Evolutionary conservation across 306 rosid species (phyloP).

Genomic region (Prunus persica): Prunus_persica_NCBIv2 NC_034009.1:36984001-36984500

Average conservation of each 20-base stretch:
- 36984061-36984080: background rate
- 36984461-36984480: background rate
- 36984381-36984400: too few relatives aligned
- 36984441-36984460: too few relatives aligned
- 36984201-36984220: too few relatives aligned
- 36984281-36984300: slow-evolving; percentile 12
- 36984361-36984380: too few relatives aligned
- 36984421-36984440: too few relatives aligned
- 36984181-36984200: too few relatives aligned
- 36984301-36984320: background rate
- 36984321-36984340: too few relatives aligned
- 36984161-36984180: too few relatives aligned
- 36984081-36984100: background rate
- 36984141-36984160: too few relatives aligned
- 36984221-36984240: background rate
- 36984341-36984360: too few relatives aligned
- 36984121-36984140: fast-evolving
- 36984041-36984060: background rate
- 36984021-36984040: background rate
- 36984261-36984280: background rate
- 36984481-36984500: background rate
- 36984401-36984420: too few relatives aligned
- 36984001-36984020: background rate
- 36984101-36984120: too few relatives aligned
- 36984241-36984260: background rate